Percentiles rank a stretch among this genome's conserved stretches.
Evolutionary conservation across 805 yeast genomes (phyloP).

Genomic region (Novakomyces olei): DNA sequence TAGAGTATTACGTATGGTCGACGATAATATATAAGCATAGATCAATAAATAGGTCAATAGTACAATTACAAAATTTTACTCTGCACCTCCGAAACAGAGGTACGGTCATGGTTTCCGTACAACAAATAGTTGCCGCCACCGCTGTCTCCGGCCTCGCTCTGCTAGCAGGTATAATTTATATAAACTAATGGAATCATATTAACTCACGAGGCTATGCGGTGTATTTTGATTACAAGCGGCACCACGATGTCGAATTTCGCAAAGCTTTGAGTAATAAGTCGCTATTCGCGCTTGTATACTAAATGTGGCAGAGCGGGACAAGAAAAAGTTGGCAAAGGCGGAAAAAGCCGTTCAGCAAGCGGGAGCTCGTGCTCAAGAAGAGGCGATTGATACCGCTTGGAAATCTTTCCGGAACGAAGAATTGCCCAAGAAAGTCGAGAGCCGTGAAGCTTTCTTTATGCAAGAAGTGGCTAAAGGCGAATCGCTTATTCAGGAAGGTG

Average conservation of each 20-base stretch:
- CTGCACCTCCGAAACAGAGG: too few species aligned
- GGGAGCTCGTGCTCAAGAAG: constrained; percentile 32
- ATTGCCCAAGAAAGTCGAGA: constrained; percentile 2
- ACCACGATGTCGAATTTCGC: constrained; percentile 66
- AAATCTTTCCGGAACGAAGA: background rate
- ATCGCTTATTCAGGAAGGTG: constrained; percentile 37
- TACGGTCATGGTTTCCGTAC: too few species aligned
- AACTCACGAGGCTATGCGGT: constrained; percentile 47
- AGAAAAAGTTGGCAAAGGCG: constrained; percentile 21
- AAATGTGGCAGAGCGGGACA: constrained; percentile 1
- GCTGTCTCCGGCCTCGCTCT: too few species aligned
- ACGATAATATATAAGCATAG: too few species aligned
- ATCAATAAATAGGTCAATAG: too few species aligned
- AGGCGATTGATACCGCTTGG: constrained; percentile 25
- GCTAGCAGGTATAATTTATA: too few species aligned
- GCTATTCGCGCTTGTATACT: background rate
- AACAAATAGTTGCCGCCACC: too few species aligned
- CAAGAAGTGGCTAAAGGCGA: background rate
- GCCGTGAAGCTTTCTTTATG: background rate
- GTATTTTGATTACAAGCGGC: constrained; percentile 83
- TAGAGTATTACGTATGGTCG: too few species aligned
- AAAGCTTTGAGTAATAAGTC: constrained; percentile 14
- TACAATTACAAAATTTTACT: too few species aligned
- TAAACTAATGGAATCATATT: too few species aligned
- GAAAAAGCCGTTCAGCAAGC: constrained; percentile 34